Evolutionary conservation across 148 eudicot species (phyloP).

Genomic region (Rhododendron griersonianum): DNA sequence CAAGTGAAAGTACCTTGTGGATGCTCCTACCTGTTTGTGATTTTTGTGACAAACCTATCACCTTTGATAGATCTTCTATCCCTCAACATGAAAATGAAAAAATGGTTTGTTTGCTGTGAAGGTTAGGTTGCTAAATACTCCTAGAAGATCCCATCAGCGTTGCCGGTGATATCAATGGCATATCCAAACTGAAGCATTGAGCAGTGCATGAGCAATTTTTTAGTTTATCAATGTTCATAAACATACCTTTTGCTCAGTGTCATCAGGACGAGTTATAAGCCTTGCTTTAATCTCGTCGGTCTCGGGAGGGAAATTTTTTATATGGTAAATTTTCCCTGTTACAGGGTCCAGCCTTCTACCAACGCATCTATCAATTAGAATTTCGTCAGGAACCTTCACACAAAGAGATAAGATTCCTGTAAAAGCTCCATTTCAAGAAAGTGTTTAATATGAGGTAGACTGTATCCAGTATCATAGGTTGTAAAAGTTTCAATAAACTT

Average conservation of each 20-base stretch:
- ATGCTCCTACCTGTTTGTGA: background rate
- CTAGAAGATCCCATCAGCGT: background rate
- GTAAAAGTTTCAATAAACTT: background rate
- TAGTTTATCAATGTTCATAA: background rate
- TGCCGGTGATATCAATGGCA: background rate
- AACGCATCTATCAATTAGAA: slow-evolving; percentile 88
- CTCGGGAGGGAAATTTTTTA: slow-evolving; percentile 73
- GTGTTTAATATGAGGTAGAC: background rate
- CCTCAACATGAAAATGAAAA: background rate
- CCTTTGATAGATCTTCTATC: background rate
- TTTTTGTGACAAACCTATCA: background rate
- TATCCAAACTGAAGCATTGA: background rate
- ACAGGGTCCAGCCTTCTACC: slow-evolving; percentile 91
- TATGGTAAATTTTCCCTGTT: slow-evolving; percentile 87
- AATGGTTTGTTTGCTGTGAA: background rate
- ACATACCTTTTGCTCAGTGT: slow-evolving; percentile 78
- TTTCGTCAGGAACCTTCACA: slow-evolving; percentile 89
- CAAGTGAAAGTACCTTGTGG: background rate
- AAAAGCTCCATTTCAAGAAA: slow-evolving; percentile 17
- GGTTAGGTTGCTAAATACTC: background rate
- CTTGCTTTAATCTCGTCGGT: slow-evolving; percentile 73
- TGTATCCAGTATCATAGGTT: background rate
- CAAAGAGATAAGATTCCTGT: slow-evolving; percentile 19
- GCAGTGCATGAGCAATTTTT: background rate
- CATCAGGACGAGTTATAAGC: slow-evolving; percentile 88